Evolutionary conservation across 2,329 filamentous ascomycete genomes (phyloP), one percentile per base, ranked within the genome.

Genomic region (Colletotrichum sp.): DNA sequence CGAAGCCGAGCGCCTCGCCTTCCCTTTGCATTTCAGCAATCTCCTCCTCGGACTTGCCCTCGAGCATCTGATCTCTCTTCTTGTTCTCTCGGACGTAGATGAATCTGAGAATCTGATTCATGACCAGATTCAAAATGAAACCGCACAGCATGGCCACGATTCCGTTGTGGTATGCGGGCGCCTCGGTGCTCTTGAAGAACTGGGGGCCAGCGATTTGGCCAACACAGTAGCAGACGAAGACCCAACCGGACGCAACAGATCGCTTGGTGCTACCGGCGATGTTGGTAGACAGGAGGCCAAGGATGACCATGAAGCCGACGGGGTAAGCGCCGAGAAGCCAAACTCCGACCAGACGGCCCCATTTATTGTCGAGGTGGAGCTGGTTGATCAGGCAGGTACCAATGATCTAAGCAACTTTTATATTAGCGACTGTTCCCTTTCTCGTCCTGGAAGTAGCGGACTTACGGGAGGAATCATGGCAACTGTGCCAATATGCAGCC

Each of bases 151-250:
- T 76, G 0, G 73, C 73, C 16, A 76, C 73, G 59, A 76, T 76
- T n/a, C 73, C 73, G 64, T 69, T 65, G 64, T 65, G 73, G 21
- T 76, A 76, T 3, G 70, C 73, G 2, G 73, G 73, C 8, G 73
- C 73, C 34, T 76, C 73, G 4, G 57, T 73, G 57, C 77, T 79
- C 28, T 80, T 80, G 78, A 84, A 84, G 75, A 81, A 83, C 55
- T 83, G 82, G 1, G 82, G 82, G 2, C 81, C 82, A 0, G 79
- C 74, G 30, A 83, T 82, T 70, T 82, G 80, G 7, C 81, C 81
- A 24, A 81, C 72, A 70, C 81, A 82, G 77, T 81, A 83, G 76
- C 79, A 80, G 21, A 82, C 77, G 26, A 83, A 83, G 1, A 82
- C 80, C 81, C 81, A 81, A 30, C 78, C 82, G 6, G 79, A 81